Conservation (phyloP, 805 yeast genomes). For the Spathaspora passalidarum region DNA sequence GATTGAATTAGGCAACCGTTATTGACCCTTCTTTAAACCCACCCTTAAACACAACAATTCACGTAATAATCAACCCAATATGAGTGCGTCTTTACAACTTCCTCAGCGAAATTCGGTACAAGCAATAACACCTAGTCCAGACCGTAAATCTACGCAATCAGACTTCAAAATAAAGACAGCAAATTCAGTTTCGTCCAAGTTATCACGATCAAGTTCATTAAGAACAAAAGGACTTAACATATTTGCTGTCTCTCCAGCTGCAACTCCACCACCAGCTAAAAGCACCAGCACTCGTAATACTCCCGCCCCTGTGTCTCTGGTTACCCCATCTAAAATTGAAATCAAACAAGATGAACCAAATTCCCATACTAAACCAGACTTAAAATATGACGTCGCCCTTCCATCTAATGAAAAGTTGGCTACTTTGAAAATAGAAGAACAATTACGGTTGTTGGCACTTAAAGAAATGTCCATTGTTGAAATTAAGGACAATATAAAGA, state of each 20-base stretch:
- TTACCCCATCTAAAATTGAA: not conserved
- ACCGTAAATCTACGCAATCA: not conserved
- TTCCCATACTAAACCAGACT: constrained; percentile 10
- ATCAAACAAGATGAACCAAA: not conserved
- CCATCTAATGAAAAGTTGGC: constrained; percentile 29
- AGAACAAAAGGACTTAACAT: constrained; percentile 32
- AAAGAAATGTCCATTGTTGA: constrained; percentile 70
- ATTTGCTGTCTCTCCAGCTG: constrained; percentile 12
- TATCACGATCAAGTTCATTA: constrained; percentile 3
- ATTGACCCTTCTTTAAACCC: too few relatives aligned
- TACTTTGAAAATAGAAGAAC: constrained; percentile 45
- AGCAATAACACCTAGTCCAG: not conserved
- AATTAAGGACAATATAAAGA: constrained; percentile 52
- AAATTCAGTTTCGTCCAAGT: not conserved
- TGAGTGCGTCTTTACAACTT: not conserved
- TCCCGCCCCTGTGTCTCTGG: constrained; percentile 1
- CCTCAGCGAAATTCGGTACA: not conserved
- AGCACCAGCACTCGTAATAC: not conserved
- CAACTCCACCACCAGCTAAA: not conserved
- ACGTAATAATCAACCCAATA: too few relatives aligned
- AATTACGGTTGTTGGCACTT: constrained; percentile 58
- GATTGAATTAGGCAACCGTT: too few relatives aligned
- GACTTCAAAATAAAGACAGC: not conserved
- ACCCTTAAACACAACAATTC: too few relatives aligned
- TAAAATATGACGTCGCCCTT: constrained; percentile 26